Conservation (phyloP, 345 rosid species). For the Hibiscus mutabilis region DNA sequence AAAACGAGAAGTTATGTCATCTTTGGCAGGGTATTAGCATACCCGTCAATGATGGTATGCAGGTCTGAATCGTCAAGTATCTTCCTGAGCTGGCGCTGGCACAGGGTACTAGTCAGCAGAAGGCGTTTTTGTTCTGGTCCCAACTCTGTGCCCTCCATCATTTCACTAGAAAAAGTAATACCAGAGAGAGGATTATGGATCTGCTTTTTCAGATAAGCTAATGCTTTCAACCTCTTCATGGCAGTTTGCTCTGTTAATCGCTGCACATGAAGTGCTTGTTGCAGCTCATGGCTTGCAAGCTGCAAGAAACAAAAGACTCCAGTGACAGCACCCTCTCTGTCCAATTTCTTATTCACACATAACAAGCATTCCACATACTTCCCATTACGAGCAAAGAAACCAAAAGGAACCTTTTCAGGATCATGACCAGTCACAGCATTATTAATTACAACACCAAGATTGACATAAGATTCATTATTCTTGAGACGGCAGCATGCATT, state of each 20-base stretch:
- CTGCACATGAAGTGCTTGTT: constrained; percentile 86
- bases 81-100: constrained; percentile 77
- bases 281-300: constrained; percentile 88
- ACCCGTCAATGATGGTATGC: constrained; percentile 83
- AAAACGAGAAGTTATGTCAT: neutral
- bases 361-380: constrained; percentile 75
- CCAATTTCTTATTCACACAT: constrained; percentile 78
- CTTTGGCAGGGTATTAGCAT: constrained; percentile 15
- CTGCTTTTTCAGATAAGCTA: constrained; percentile 82
- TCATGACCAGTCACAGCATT: constrained; percentile 67
- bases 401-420: constrained; percentile 66
- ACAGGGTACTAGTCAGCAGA: constrained; percentile 67
- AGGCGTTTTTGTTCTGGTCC: constrained; percentile 63
- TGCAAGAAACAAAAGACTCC: constrained; percentile 95
- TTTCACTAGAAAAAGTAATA: constrained; percentile 55
- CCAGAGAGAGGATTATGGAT: constrained; percentile 79
- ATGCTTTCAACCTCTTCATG: constrained; percentile 55
- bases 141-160: constrained; percentile 70
- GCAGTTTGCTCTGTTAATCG: constrained; percentile 77
- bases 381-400: constrained; percentile 63
- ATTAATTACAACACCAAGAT: constrained; percentile 69
- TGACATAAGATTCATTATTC: constrained; percentile 75
- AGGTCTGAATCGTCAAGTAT: constrained; percentile 82
- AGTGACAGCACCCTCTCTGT: constrained; percentile 63
- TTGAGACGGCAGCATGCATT: constrained; percentile 70